phyloP scores from a whole-genome alignment of 306 rosid species.

The Dalbergia cochinchinensis region DNA sequence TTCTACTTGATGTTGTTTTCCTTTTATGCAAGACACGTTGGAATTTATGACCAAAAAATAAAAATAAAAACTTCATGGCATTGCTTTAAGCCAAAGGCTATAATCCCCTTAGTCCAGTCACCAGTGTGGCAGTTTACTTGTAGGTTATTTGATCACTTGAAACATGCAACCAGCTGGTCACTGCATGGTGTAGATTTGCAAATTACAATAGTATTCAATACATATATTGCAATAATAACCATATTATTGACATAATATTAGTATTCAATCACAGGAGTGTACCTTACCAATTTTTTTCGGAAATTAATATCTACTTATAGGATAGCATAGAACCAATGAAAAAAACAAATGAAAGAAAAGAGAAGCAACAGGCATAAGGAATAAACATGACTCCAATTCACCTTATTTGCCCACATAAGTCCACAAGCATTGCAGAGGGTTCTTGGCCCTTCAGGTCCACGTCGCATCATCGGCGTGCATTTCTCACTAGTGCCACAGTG shows the following conservation, averaged over 20 bases:
- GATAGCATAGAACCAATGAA: conserved; percentile 25
- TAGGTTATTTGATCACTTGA: not conserved
- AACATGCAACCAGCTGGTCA: not conserved
- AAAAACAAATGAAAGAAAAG: not conserved
- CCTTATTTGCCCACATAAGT: conserved; percentile 94
- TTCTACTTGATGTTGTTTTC: not conserved
- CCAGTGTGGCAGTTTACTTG: not conserved
- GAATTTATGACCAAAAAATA: not conserved
- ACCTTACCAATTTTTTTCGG: conserved; percentile 34
- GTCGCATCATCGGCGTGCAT: conserved; percentile 84
- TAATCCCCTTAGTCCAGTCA: conserved; percentile 6
- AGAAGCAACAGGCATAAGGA: not conserved
- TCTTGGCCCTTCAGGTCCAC: conserved; percentile 89
- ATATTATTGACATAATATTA: not conserved
- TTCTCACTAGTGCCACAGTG: conserved; percentile 82
- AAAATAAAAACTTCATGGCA: not conserved
- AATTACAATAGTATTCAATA: conserved; percentile 5
- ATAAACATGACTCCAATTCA: conserved; percentile 42
- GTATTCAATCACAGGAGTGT: conserved; percentile 11
- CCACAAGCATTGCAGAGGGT: conserved; percentile 91
- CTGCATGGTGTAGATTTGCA: not conserved
- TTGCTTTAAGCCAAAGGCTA: not conserved
- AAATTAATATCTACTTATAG: not conserved
- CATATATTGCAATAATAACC: not conserved
- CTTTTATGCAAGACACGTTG: not conserved